These are phyloP conservation scores for Phoma sp. DNA, from an alignment of 2,329 filamentous ascomycete species.

Conservation along the genomic window DNA sequence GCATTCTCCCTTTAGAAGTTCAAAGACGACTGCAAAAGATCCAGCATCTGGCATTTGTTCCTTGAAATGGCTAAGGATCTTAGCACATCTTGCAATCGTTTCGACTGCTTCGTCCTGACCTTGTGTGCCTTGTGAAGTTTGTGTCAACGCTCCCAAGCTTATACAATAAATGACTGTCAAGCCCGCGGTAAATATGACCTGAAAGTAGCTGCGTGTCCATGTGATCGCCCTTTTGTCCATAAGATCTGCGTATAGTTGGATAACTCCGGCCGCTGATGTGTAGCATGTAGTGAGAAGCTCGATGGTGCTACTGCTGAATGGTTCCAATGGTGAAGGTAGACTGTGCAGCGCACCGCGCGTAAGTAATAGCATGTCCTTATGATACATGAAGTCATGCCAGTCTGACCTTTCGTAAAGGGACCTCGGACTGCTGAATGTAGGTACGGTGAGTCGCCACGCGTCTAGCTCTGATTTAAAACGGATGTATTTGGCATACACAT, in stretches of 20 bases:
- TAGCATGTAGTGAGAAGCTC: slow-evolving; percentile 39
- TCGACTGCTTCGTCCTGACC: slow-evolving; percentile 7
- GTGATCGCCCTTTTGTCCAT: slow-evolving; percentile 49
- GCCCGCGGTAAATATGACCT: slow-evolving; percentile 57
- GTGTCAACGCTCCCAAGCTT: slow-evolving; percentile 32
- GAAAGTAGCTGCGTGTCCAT: slow-evolving; percentile 59
- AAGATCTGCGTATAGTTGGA: slow-evolving; percentile 50
- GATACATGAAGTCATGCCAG: slow-evolving; percentile 55
- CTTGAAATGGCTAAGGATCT: slow-evolving; percentile 33
- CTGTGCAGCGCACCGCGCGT: slow-evolving; percentile 53
- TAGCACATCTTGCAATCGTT: slow-evolving; percentile 23
- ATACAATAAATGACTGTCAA: slow-evolving; percentile 40
- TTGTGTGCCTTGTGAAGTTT: slow-evolving; percentile 1
- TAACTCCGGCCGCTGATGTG: slow-evolving; percentile 47
- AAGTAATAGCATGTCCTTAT: slow-evolving; percentile 52
- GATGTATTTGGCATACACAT: slow-evolving; percentile 14
- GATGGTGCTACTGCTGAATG: slow-evolving; percentile 8
- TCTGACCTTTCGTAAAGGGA: slow-evolving; percentile 55
- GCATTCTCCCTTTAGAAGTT: slow-evolving; percentile 34
- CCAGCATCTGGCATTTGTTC: slow-evolving; percentile 35
- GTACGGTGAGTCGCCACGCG: slow-evolving; percentile 46
- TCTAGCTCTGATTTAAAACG: slow-evolving; percentile 47
- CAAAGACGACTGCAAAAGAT: slow-evolving; percentile 36
- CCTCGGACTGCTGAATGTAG: slow-evolving; percentile 42
- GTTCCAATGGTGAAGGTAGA: slow-evolving; percentile 24